Base-by-base conservation (phyloP, 768 basidiomycete species). In the Wakefieldia striispora region DNA sequence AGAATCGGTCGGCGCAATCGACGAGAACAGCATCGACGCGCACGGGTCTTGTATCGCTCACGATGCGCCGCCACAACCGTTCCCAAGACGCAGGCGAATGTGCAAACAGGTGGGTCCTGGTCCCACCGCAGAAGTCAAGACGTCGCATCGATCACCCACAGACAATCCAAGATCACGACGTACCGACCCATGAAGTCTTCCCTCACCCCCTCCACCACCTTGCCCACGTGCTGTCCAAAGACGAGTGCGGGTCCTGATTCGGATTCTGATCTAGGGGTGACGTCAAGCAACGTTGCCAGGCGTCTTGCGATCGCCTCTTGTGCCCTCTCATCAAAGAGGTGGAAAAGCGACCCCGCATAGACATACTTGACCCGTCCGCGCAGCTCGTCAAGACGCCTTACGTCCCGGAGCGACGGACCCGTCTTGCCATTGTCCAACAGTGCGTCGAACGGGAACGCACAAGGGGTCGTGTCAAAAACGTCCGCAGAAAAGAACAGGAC, bases 331-430 rank as follows among this genome's bases (percentile, higher is more conserved):
- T 68, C 62, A 44, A 68, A 69, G n/a, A 71, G 58, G 43, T 72
- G 67, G 54, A 72, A 72, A 11, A 72, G 49, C 10, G 69, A 64
- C 2, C 68, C 67, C 3, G 63, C 50, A 47, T 71, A 69, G 26
- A 70, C 49, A 49, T 65, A 61, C 34, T 56, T 61, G 20, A 67
- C 48, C 17, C 57, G 33, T 33, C 60, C 63, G 14, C 47, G 51
- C 12, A 70, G 57, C 20, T 66, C 57, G 12, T 56, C 42, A 10
- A 70, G 54, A 23, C 45, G 31, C 3, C 44, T 51, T 10, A 64
- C 58, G 11, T 53, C 20, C 1, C 34, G 21, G 16, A 50, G 31
- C 7, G 44, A 36, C 1, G 38, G 33, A 2, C 12, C 13, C 19
- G 2, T 37, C 11, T 47, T 45, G 37, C 16, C 24, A 27, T 2